Conservation (phyloP, 352 stramenopile species). For the Thalassiosira livingstoniorum region DNA sequence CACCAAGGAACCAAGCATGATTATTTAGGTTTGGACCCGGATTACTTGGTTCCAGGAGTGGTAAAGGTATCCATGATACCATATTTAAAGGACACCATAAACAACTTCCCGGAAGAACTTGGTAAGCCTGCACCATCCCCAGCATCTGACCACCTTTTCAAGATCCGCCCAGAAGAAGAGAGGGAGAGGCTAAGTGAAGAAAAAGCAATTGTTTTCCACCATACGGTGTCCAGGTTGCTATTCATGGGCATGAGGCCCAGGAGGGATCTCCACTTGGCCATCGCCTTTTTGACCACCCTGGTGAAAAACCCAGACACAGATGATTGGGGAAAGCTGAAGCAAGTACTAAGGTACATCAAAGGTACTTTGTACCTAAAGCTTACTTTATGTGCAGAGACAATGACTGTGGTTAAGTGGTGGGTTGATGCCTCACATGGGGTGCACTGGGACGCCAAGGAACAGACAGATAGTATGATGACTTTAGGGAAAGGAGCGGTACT, state of each 20-base stretch:
- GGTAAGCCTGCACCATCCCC: slow-evolving; percentile 1
- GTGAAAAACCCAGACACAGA: too few relatives aligned
- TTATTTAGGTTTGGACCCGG: slow-evolving; percentile 24
- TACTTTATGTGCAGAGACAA: neutral
- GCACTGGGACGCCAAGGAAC: slow-evolving; percentile 59
- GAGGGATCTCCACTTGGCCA: slow-evolving; percentile 51
- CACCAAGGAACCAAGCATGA: slow-evolving; percentile 17
- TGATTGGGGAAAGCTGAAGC: too few relatives aligned
- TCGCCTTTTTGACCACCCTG: slow-evolving; percentile 53
- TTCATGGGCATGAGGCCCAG: slow-evolving; percentile 51
- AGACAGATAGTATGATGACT: slow-evolving; percentile 57
- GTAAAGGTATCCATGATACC: too few relatives aligned
- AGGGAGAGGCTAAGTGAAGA: slow-evolving; percentile 26
- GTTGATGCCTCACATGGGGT: slow-evolving; percentile 61
- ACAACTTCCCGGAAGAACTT: slow-evolving; percentile 6
- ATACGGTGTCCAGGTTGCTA: slow-evolving; percentile 50
- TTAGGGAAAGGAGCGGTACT: slow-evolving; percentile 38
- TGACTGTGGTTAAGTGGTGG: slow-evolving; percentile 31
- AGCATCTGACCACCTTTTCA: slow-evolving; percentile 8
- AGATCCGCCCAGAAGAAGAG: neutral
- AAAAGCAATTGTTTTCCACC: slow-evolving; percentile 43
- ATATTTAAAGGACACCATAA: slow-evolving; percentile 1
- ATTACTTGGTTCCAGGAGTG: too few relatives aligned
- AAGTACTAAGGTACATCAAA: slow-evolving; percentile 52
- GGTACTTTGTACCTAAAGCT: slow-evolving; percentile 32